Evolutionary conservation across 2,329 filamentous ascomycete species (phyloP).

Genomic region (Cercospora canescens): DNA sequence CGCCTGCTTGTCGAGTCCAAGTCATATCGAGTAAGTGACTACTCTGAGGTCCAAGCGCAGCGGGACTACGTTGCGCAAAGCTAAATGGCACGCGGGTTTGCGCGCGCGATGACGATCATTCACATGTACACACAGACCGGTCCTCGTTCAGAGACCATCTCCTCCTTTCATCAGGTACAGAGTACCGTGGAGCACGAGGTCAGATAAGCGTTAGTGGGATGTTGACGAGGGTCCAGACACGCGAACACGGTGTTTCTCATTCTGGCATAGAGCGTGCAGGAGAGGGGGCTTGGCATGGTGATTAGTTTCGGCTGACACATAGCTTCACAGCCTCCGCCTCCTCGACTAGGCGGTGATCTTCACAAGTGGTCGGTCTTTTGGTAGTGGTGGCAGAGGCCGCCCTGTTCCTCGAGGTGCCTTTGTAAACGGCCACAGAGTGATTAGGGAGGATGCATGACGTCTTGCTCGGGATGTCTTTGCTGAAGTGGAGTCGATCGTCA

Average conservation of each 20-base stretch:
- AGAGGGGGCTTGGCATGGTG: not conserved
- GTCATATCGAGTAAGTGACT: not conserved
- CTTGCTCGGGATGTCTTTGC: not conserved
- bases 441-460: not conserved
- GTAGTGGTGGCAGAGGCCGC: not conserved
- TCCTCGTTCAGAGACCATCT: not conserved
- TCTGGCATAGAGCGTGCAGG: not conserved
- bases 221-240: not conserved
- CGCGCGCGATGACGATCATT: not conserved
- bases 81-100: not conserved
- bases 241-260: not conserved
- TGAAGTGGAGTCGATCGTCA: not conserved
- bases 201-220: not conserved
- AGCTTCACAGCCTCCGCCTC: not conserved
- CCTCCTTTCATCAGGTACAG: not conserved
- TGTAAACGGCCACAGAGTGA: not conserved
- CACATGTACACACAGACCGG: not conserved
- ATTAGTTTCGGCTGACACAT: not conserved
- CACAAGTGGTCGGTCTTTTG: not conserved
- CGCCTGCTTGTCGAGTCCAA: not conserved
- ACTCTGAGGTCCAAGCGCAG: not conserved
- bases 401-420: not conserved
- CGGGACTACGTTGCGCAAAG: not conserved
- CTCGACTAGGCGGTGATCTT: not conserved
- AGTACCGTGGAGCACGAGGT: not conserved